Conservation (phyloP, 441 rosid genomes). For the Populus hybrid region DNA sequence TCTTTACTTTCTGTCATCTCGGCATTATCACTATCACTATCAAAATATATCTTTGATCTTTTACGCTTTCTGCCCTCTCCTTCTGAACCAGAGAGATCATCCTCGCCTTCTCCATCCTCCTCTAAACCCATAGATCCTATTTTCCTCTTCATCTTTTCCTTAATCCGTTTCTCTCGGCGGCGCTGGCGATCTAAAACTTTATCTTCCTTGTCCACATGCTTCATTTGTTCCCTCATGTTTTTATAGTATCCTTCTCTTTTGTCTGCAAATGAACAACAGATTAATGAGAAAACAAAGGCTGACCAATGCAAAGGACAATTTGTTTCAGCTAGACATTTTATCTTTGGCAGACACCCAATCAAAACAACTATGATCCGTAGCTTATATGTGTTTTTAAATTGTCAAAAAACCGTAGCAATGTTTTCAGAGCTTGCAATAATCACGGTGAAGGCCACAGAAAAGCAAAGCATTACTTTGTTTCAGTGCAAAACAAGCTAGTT, state of each 20-base stretch:
- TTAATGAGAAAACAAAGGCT: not conserved
- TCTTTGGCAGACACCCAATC: not conserved
- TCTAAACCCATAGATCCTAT: conserved; percentile 41
- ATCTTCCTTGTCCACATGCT: conserved; percentile 71
- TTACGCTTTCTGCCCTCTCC: conserved; percentile 36
- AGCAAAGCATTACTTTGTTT: not conserved
- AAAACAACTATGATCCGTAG: not conserved
- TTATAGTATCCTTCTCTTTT: conserved; percentile 51
- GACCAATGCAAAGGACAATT: not conserved
- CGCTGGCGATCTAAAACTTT: conserved; percentile 65
- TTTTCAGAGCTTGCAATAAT: not conserved
- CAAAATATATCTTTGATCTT: conserved; percentile 42
- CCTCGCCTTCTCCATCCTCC: conserved; percentile 38
- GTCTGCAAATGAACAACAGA: conserved; percentile 34
- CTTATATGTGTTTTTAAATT: not conserved
- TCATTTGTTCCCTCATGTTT: conserved; percentile 73
- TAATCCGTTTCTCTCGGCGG: conserved; percentile 64
- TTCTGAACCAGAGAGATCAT: conserved; percentile 46
- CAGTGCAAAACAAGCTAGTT: not conserved
- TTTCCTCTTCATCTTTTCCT: conserved; percentile 75
- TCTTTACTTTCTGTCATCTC: conserved; percentile 10
- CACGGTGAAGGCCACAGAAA: not conserved
- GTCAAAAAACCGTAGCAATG: not conserved
- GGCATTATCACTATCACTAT: conserved; percentile 34
- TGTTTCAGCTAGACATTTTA: not conserved